phyloP scores from a whole-genome alignment of 1,284 basidiomycete species.

The Golubevia pallescens region DNA sequence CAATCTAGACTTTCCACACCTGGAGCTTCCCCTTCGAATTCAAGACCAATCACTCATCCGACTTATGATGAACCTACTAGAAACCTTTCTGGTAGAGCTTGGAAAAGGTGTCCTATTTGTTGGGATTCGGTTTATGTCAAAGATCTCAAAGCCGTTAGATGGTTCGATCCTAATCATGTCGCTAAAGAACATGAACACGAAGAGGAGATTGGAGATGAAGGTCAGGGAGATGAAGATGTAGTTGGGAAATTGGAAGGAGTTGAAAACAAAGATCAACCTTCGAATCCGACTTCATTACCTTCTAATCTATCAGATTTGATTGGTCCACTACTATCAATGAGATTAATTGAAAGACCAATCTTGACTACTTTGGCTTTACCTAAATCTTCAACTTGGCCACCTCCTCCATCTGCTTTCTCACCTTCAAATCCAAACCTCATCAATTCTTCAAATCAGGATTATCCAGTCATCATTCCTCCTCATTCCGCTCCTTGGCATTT shows the following conservation, averaged over 20 bases:
- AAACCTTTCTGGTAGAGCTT: constrained; percentile 15
- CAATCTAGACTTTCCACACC: neutral
- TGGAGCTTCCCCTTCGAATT: neutral
- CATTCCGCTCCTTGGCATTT: constrained; percentile 94
- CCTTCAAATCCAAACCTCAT: neutral
- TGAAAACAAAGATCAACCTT: neutral
- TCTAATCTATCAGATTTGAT: constrained; percentile 6
- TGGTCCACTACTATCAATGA: constrained; percentile 25
- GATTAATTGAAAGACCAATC: constrained; percentile 85
- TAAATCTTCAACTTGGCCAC: constrained; percentile 85
- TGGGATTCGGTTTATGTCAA: constrained; percentile 57
- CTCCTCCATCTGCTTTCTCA: constrained; percentile 8
- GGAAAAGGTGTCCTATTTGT: constrained; percentile 57
- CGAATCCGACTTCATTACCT: neutral
- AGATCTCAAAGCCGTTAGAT: constrained; percentile 57
- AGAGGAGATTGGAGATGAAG: neutral
- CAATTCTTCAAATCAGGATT: neutral
- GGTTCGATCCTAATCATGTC: constrained; percentile 43
- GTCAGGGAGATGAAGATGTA: neutral
- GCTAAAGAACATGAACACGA: constrained; percentile 22
- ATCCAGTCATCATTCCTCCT: constrained; percentile 74
- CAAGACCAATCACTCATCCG: constrained; percentile 1
- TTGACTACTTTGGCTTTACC: constrained; percentile 95
- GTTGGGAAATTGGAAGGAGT: neutral
- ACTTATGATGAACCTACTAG: neutral